Percentiles rank a stretch among this genome's conserved stretches.
These are phyloP conservation scores for Mortierella antarctica DNA, from an alignment of 192 early-diverging fungal species.

Conservation along the genomic window DNA sequence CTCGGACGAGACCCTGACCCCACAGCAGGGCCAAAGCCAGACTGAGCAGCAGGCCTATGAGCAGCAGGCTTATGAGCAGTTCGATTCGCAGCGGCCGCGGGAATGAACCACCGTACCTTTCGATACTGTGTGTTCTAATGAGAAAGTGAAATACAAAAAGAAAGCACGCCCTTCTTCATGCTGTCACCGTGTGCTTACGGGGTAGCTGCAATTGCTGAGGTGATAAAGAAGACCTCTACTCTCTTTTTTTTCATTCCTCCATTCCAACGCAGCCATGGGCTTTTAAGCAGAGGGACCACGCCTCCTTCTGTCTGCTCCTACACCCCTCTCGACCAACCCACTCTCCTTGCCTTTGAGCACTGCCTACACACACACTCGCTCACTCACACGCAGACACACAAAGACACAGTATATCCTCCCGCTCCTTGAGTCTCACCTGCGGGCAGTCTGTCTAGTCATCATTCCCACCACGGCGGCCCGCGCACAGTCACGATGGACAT, in stretches of 20 bases:
- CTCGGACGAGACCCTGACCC: conserved; percentile 18
- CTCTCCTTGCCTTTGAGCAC: neutral
- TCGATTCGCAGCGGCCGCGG: conserved; percentile 11
- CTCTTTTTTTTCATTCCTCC: neutral
- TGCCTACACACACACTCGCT: neutral
- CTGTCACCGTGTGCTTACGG: no score
- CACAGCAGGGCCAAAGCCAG: neutral
- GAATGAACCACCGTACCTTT: neutral
- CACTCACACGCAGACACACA: no score
- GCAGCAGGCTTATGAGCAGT: conserved; percentile 1
- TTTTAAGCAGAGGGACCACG: neutral
- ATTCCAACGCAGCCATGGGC: neutral
- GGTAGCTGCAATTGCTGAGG: no score
- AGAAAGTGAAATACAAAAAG: no score
- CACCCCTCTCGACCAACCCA: neutral
- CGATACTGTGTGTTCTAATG: no score
- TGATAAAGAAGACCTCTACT: no score
- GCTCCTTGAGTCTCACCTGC: neutral
- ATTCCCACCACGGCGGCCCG: conserved; percentile 1
- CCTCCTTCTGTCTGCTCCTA: neutral
- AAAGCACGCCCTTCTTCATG: no score
- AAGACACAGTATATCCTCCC: neutral
- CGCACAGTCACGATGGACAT: conserved; percentile 48
- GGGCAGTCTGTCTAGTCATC: neutral
- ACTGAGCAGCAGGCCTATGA: neutral